Base-by-base conservation (phyloP, 83 land plant genomes). In the Picea abies region DNA sequence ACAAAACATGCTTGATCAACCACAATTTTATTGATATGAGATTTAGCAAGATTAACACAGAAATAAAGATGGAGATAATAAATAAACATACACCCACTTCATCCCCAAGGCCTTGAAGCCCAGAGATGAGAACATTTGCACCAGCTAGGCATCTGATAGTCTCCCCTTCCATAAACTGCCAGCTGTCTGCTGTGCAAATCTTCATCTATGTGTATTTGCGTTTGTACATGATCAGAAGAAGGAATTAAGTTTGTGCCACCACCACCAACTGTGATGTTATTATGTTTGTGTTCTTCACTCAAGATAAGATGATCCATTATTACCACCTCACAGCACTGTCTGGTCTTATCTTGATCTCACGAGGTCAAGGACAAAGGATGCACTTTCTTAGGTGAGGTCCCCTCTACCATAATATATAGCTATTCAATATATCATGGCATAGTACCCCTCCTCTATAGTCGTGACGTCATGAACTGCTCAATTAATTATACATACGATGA, bases 91-190 rank as follows among this genome's bases (percentile, higher is more conserved):
- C 84, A 92, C 96, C 93, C 9, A 96, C 90, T 73, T 96, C 98
- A 35, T 83, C 91, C 11, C 98, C 98, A 44, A 96, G 95, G 60
- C 97, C 97, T 75, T 92, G 94, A 82, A 96, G 80, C 5, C 98
- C 97, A n/a, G 95, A 94, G 35, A 96, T 67, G 23, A 96, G 97
- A 12, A 96, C 89, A 39, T 90, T 89, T 5, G 98, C 89, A 4
- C 93, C 94, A 56, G 91, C 91, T 58, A 94, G 88, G 68, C 92
- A 72, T 35, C 96, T 84, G 97, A 96, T 96, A 4, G 98, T 89
- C 86, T 96, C 58, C 98, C 98, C 98, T 81, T 1, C 97, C 98
- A 76, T 96, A 94, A n/a, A 96, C 97, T 0, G 97, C 98, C n/a
- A 94, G 91, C 88, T 96, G 98, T 58, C 98, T 85, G 86, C 96